These are phyloP conservation scores for Starmera pachycereana DNA, from an alignment of 805 yeast genomes.

Conservation along the genomic window DNA sequence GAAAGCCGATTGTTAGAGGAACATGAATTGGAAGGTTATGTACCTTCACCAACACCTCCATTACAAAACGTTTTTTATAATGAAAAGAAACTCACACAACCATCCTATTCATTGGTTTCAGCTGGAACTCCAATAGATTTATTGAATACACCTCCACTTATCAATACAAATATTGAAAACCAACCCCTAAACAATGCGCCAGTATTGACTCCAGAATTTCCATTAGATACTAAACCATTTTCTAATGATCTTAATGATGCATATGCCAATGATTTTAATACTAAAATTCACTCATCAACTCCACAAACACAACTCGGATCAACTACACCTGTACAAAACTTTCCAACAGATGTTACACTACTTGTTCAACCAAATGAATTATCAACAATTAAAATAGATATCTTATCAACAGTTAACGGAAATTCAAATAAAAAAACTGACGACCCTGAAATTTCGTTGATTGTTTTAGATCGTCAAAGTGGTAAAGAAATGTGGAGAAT, in stretches of 20 bases:
- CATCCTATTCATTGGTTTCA: no score
- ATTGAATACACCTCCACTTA: not conserved
- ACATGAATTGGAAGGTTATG: no score
- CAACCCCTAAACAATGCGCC: not conserved
- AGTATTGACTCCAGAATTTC: constrained; percentile 3
- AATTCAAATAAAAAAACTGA: constrained; percentile 34
- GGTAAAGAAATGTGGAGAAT: constrained; percentile 68
- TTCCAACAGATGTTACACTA: constrained; percentile 31
- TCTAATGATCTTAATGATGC: constrained; percentile 10
- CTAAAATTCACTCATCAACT: not conserved
- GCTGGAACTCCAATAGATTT: no score
- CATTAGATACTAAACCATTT: constrained; percentile 2
- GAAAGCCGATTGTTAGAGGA: not conserved
- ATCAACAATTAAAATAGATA: constrained; percentile 35
- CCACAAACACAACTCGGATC: not conserved
- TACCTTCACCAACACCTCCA: no score
- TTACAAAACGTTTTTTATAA: no score
- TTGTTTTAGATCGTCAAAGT: constrained; percentile 51
- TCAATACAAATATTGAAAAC: not conserved
- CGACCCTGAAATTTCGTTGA: constrained; percentile 51
- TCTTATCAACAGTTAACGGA: constrained; percentile 37
- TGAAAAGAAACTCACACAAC: not conserved
- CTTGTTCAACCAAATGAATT: constrained; percentile 53
- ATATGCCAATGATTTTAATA: constrained; percentile 3
- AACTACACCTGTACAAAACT: not conserved